These are phyloP conservation scores for Aspergillus panamensis DNA, from an alignment of 495 filamentous ascomycete genomes.

Conservation along the genomic window DNA sequence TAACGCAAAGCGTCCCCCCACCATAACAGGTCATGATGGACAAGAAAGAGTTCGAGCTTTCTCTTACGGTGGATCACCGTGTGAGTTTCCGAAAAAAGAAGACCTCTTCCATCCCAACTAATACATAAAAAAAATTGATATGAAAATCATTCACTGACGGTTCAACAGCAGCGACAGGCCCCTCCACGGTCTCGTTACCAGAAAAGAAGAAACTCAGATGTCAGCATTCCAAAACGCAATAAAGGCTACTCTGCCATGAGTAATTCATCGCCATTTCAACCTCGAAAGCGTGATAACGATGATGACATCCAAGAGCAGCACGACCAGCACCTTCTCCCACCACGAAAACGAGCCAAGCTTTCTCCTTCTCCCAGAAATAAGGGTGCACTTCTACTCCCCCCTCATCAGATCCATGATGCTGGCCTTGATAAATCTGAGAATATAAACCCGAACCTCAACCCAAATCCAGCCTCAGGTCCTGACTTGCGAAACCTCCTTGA, in stretches of 20 bases:
- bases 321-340: background rate
- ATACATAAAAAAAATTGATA: background rate
- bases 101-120: background rate
- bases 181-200: background rate
- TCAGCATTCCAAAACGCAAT: background rate
- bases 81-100: slow-evolving; percentile 7
- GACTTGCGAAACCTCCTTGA: background rate
- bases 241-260: background rate
- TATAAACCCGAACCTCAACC: background rate
- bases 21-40: slow-evolving; percentile 12
- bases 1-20: background rate
- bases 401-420: background rate
- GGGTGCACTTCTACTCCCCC: background rate
- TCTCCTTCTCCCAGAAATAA: background rate
- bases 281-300: background rate
- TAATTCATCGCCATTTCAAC: background rate
- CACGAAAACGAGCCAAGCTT: slow-evolving; percentile 1
- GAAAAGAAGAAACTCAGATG: background rate
- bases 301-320: background rate
- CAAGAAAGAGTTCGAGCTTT: slow-evolving; percentile 18
- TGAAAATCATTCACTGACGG: background rate
- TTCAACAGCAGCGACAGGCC: background rate
- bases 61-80: slow-evolving; percentile 14
- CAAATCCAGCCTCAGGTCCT: background rate
- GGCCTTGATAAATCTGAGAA: background rate